Evolutionary conservation across 2,329 filamentous ascomycete genomes (phyloP), one percentile per base, ranked within the genome.

Genomic region (Sporothrix brasiliensis): DNA sequence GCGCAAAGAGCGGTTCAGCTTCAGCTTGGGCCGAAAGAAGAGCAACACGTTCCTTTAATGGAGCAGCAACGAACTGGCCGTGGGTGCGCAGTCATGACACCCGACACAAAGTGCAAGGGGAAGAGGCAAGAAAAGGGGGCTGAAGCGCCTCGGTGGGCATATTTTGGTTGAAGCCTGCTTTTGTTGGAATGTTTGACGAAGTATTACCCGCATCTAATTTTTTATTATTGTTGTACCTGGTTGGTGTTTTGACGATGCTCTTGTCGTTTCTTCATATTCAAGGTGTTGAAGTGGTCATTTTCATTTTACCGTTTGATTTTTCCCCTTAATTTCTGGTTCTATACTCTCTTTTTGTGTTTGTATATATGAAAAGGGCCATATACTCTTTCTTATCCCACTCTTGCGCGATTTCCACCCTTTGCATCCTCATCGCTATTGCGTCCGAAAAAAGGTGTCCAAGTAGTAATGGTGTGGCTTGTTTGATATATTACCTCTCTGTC

Each of bases 1-100:
- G 58, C 78, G 83, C 61, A 89, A 87, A 78, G 88, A 89, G 73
- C 84, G 89, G 34, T 91, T 93, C 75, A 91, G 85, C 75, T 88
- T 89, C 74, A 82, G 86, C 71, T 76, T 93, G 14, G 89, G 91
- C 4, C 83, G 88, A 76, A 93, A 93, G 83, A 93, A 91, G 85
- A 91, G 87, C 78, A 85, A 83, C 63, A 53, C 47, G 19, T 66
- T 66, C 19, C 63, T 66, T 13, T 47, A 27, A 52, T 52, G 50
- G 63, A 66, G 61, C 14, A 47, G 44, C 14, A 13, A 19, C 3
- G 24, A 65, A 50, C 9, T 44, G 1, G 41, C 2, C 41, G 41
- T 30, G 27, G 27, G 27, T 30, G 27, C 27, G 27, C 27, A 30
- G 27, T 2, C 39, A 63, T 47, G 39, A 49, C 27, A 5, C 27